Percentiles rank a stretch among this genome's conserved stretches.
phyloP scores from a whole-genome alignment of 139 green algal species.

The Penium margaritaceum region DNA sequence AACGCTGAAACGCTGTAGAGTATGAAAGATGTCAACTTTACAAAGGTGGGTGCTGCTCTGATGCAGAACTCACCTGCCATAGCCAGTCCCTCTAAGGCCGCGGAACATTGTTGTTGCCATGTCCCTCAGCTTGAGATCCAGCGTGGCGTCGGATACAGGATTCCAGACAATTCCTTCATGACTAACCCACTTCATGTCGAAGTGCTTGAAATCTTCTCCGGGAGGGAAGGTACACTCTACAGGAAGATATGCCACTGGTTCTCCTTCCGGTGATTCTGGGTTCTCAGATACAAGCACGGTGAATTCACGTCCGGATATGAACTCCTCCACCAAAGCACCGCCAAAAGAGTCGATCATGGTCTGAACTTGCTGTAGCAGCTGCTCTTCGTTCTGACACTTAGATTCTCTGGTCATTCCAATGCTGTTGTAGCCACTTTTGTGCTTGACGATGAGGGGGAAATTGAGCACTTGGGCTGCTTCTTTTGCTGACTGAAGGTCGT shows the following conservation, averaged over 20 bases:
- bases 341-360: conserved; percentile 11
- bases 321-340: conserved; percentile 20
- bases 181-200: conserved; percentile 30
- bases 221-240: conserved; percentile 19
- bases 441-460: conserved; percentile 32
- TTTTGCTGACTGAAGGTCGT: not conserved
- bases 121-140: conserved; percentile 16
- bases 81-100: conserved; percentile 4
- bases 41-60: not conserved
- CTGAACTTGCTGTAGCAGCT: not conserved
- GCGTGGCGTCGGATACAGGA: not conserved
- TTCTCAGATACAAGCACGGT: conserved; percentile 27
- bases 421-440: conserved; percentile 18
- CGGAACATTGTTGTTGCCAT: conserved; percentile 23
- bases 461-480: conserved; percentile 10
- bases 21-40: not conserved
- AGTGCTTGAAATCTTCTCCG: conserved; percentile 33
- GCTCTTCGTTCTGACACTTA: conserved; percentile 1
- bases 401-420: conserved; percentile 19
- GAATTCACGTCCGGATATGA: conserved; percentile 20
- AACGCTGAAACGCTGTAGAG: not conserved
- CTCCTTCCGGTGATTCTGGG: not conserved
- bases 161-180: conserved; percentile 20
- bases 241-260: conserved; percentile 1
- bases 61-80: conserved; percentile 9